These are phyloP conservation scores for Trametes meyenii DNA, from an alignment of 768 basidiomycete genomes.

Conservation along the genomic window DNA sequence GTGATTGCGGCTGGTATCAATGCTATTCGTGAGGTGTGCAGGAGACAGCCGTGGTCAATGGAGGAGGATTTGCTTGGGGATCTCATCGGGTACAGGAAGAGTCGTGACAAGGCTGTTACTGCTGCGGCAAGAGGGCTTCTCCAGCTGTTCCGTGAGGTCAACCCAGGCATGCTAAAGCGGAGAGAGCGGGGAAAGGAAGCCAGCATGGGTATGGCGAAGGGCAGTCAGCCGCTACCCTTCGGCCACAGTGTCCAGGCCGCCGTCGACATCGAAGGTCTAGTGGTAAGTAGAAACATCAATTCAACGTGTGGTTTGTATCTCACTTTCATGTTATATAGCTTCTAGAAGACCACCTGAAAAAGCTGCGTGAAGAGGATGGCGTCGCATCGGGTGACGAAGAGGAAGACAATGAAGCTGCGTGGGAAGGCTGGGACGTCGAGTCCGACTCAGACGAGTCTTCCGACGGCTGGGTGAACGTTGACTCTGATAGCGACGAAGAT, in stretches of 20 bases:
- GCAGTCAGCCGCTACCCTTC: constrained; percentile 72
- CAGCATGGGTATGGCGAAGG: constrained; percentile 69
- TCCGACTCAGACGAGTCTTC: constrained; percentile 63
- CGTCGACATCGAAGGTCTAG: constrained; percentile 87
- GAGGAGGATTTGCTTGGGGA: constrained; percentile 92
- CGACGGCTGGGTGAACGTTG: constrained; percentile 80
- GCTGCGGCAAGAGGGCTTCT: constrained; percentile 87
- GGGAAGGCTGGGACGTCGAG: constrained; percentile 90
- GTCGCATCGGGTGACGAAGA: constrained; percentile 50
- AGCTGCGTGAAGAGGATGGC: constrained; percentile 64
- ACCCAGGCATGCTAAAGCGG: constrained; percentile 88
- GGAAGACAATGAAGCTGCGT: constrained; percentile 67
- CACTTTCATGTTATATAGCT: constrained; percentile 50
- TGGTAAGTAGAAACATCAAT: constrained; percentile 49
- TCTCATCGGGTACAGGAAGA: constrained; percentile 93
- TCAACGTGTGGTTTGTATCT: background rate
- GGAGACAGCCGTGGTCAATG: constrained; percentile 96
- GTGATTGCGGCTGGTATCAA: constrained; percentile 98
- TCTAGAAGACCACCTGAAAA: constrained; percentile 82
- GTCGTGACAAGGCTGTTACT: constrained; percentile 90
- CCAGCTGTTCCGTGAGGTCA: constrained; percentile 93
- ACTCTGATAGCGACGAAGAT: constrained; percentile 64
- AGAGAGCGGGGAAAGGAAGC: constrained; percentile 94
- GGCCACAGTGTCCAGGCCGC: constrained; percentile 78
- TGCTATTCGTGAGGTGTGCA: constrained; percentile 91